phyloP scores from a whole-genome alignment of 2,329 filamentous ascomycete species.

The Cladosporium sp. region DNA sequence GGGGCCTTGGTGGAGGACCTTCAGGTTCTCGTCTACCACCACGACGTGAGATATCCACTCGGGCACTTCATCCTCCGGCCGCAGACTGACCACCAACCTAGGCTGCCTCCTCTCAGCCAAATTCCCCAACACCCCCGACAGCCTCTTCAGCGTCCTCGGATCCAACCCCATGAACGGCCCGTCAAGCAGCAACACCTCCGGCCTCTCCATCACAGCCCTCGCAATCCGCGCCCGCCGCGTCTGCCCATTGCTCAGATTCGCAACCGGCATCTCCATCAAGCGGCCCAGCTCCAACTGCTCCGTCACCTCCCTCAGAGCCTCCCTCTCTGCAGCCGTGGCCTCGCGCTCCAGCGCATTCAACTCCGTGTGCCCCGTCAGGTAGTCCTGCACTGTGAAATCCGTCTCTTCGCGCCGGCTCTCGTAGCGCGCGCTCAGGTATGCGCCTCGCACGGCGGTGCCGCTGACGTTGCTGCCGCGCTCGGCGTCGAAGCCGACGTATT shows the following conservation, averaged over 20 bases:
- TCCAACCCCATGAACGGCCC: constrained; percentile 97
- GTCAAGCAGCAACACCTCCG: constrained; percentile 82
- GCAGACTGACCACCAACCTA: constrained; percentile 71
- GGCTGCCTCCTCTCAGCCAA: constrained; percentile 68
- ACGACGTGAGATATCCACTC: constrained; percentile 87
- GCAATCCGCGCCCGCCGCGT: constrained; percentile 84
- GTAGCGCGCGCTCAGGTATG: constrained; percentile 86
- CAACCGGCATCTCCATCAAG: constrained; percentile 77
- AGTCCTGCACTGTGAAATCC: constrained; percentile 82
- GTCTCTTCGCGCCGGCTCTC: constrained; percentile 83
- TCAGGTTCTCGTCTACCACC: constrained; percentile 67
- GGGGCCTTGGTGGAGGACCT: constrained; percentile 64
- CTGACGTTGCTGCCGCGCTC: constrained; percentile 59
- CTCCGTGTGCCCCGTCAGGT: constrained; percentile 76
- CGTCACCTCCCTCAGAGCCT: constrained; percentile 63
- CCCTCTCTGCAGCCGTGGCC: constrained; percentile 42
- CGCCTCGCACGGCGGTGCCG: constrained; percentile 62
- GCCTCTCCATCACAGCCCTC: constrained; percentile 73
- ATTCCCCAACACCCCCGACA: constrained; percentile 69
- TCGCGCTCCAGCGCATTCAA: constrained; percentile 69
- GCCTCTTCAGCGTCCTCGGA: constrained; percentile 70
- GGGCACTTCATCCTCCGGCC: constrained; percentile 84
- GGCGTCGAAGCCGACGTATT: constrained; percentile 87
- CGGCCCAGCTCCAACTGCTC: constrained; percentile 66
- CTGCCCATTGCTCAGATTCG: constrained; percentile 92